Conservation (phyloP, 2,329 filamentous ascomycete species). For the Scytalidium lignicola region DNA sequence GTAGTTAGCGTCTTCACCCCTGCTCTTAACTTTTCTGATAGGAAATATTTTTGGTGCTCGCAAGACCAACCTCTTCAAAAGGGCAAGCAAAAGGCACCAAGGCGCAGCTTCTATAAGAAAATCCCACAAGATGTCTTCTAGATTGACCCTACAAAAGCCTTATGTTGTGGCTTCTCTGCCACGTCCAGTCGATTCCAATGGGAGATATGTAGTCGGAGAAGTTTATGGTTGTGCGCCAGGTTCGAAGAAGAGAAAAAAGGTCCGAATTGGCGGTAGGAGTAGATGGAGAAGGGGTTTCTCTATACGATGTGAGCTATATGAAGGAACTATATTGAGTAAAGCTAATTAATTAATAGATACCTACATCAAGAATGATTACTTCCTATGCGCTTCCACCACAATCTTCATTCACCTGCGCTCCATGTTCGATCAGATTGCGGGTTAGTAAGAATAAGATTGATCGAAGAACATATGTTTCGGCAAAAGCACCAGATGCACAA, state of each 20-base stretch:
- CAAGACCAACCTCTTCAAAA: neutral
- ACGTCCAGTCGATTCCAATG: slow-evolving; percentile 48
- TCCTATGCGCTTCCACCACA: slow-evolving; percentile 64
- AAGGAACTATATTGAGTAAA: neutral
- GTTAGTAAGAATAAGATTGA: slow-evolving; percentile 41
- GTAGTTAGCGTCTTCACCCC: slow-evolving; percentile 11
- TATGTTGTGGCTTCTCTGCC: slow-evolving; percentile 58
- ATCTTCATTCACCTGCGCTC: slow-evolving; percentile 57
- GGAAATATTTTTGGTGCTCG: neutral
- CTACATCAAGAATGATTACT: slow-evolving; percentile 56
- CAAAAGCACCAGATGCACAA: slow-evolving; percentile 39
- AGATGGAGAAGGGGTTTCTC: slow-evolving; percentile 60
- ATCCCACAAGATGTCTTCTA: slow-evolving; percentile 29
- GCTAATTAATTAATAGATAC: slow-evolving; percentile 39
- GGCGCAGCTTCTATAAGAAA: slow-evolving; percentile 1
- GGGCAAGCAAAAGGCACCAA: neutral
- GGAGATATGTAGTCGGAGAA: slow-evolving; percentile 52
- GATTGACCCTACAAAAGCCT: slow-evolving; percentile 59
- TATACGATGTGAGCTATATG: slow-evolving; percentile 52
- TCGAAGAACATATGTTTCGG: slow-evolving; percentile 59
- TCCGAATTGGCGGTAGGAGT: slow-evolving; percentile 59
- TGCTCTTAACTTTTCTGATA: slow-evolving; percentile 10
- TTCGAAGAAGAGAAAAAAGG: slow-evolving; percentile 56
- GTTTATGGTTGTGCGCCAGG: slow-evolving; percentile 55
- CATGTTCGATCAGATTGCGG: slow-evolving; percentile 49